Evolutionary conservation across 2,329 filamentous ascomycete genomes (phyloP).

Genomic region (Podosphaera fusca): DNA sequence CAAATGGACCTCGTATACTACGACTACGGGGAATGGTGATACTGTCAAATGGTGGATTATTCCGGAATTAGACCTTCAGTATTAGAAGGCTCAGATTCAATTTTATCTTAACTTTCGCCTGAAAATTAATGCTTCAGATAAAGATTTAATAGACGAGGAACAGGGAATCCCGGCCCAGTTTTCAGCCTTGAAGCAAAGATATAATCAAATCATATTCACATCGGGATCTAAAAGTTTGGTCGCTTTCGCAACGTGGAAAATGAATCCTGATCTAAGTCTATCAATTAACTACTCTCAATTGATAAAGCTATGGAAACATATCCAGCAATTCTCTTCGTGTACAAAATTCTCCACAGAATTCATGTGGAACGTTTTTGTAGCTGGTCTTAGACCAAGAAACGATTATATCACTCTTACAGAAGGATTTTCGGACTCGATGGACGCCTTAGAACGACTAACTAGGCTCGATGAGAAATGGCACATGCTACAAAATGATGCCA

Average conservation of each 20-base stretch:
- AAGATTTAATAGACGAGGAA: slow-evolving; percentile 1
- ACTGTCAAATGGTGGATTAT: neutral
- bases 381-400: neutral
- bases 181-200: neutral
- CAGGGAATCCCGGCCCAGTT: neutral
- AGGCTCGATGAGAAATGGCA: no score
- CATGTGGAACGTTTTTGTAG: neutral
- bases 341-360: no score
- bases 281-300: no score
- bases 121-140: neutral
- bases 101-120: neutral
- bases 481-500: no score
- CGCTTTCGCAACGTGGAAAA: neutral
- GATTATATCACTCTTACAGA: slow-evolving; percentile 13
- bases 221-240: neutral
- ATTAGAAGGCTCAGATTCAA: neutral
- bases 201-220: neutral
- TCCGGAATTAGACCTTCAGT: neutral
- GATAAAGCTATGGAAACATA: no score
- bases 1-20: no score
- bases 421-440: slow-evolving; percentile 67
- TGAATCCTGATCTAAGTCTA: no score
- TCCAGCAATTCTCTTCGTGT: no score
- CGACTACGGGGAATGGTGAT: no score
- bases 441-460: no score